Evolutionary conservation across 1,139 yeast species (phyloP), one percentile per base, ranked within the genome.

Genomic region (Pichia sp.): DNA sequence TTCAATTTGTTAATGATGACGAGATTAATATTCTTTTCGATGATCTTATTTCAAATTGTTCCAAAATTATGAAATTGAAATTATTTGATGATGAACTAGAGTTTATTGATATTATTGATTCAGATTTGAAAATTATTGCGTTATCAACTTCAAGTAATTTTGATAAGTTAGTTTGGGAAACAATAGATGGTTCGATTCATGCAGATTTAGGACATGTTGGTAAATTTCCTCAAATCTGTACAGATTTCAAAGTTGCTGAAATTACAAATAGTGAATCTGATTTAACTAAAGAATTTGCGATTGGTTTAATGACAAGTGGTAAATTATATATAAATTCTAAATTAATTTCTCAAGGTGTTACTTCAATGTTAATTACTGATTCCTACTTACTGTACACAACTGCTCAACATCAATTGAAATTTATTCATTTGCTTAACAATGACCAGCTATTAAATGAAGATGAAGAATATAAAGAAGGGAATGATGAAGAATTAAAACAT

Each of bases 401-500:
- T 2, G 95, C 95, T 3, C 95, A 87, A 61, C 87, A 90, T 56
- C 81, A 81, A 57, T 75, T 93, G 58, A 87, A 91, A 65, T 90
- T 95, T 62, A 79, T 89, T 44, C 97, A 90, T 68, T 72, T 91
- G 63, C 73, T 54, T 25, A 56, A 61, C 6, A 56, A 59, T 44
- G 51, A 53, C 5, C 30, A 52, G 4, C 50, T 63, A 18, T 58
- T 60, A 69, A 34, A 50, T 42, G 56, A 39, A 22, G 13, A 50
- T 38, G 49, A 46, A n/a, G 48, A 46, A 18, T 63, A 50, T 64
- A 45, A 25, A 27, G 73, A 56, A 66, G 13, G 47, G 8, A 41
- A 47, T 27, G 56, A 48, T 27, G 50, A 54, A 16, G 68, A 30
- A 11, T 8, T 27, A 18, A 49, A 34, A 19, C 58, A 75, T 19